phyloP scores from a whole-genome alignment of 2,329 filamentous ascomycete genomes.

The Colletotrichum salicis region DNA sequence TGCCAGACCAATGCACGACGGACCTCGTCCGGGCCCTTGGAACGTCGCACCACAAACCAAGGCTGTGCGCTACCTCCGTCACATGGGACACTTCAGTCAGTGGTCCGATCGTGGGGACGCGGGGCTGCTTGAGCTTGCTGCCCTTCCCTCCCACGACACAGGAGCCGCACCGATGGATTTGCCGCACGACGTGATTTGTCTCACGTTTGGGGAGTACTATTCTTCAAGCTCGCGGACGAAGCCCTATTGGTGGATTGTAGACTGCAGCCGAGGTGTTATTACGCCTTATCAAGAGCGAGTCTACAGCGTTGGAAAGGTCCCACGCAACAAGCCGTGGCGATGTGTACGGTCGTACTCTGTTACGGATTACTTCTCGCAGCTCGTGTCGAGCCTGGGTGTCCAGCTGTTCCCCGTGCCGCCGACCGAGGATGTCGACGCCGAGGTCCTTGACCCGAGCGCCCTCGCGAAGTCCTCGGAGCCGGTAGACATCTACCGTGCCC shows the following conservation, averaged over 20 bases:
- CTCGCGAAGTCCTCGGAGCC: neutral
- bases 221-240: neutral
- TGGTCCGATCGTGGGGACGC: conserved; percentile 33
- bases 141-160: conserved; percentile 14
- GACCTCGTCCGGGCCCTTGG: conserved; percentile 31
- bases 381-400: conserved; percentile 6
- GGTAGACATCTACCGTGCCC: neutral
- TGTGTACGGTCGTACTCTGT: conserved; percentile 13
- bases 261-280: conserved; percentile 22
- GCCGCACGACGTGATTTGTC: conserved; percentile 16
- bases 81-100: conserved; percentile 18
- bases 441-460: conserved; percentile 12
- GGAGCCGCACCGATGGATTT: conserved; percentile 27
- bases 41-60: conserved; percentile 25
- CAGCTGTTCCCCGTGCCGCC: conserved; percentile 23
- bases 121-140: conserved; percentile 22
- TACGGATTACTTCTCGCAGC: conserved; percentile 17
- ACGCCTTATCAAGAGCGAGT: conserved; percentile 17
- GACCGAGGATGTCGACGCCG: conserved; percentile 28
- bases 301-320: conserved; percentile 20
- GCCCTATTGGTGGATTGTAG: conserved; percentile 33
- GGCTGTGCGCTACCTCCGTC: conserved; percentile 32
- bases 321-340: conserved; percentile 33
- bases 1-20: conserved; percentile 30
- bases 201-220: conserved; percentile 20